Base-by-base conservation (phyloP, 345 rosid species). In the Boechera retrofracta region DNA sequence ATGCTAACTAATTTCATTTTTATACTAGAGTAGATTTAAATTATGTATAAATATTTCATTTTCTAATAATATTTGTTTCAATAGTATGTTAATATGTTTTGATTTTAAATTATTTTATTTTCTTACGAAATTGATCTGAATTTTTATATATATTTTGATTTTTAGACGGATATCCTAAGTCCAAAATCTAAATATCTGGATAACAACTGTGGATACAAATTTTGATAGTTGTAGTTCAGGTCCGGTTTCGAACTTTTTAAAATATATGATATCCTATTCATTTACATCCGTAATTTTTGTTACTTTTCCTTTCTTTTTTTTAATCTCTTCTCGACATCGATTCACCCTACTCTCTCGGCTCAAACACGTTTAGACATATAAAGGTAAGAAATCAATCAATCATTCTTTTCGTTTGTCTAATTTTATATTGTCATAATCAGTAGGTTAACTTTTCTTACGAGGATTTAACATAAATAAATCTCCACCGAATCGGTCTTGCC, bases 291-390 rank as follows among this genome's bases (percentile, higher is more conserved):
- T 13, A 5, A 5, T 1, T 13, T 45, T 13, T 45, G 2, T 13
- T 15, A 45, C 49, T 45, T 45, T 48, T 5, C 0, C 12, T 38
- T 42, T 54, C 64, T 33, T 3, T 3, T 28, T 28, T 28, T 28
- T 28, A 35, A 6, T 6, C 6, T 28, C 7, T 57, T 26, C 49
- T 74, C 53, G 9, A 32, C 67, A 56, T 45, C 4, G 24, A 58
- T 13, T 75, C 53, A 35, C 59, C 64, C 49, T 70, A 63, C 2
- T 63, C 42, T 77, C 63, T 70, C 32, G 74, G 74, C 57, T 69
- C 49, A 76, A 76, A 60, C 70, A 69, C 58, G 75, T 47, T 67
- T 26, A 13, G 38, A 28, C 6, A 38, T 9, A 26, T 24, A 53
- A 36, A 26, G 15, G 36, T 11, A 36, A 54, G 3, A 53, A 18